phyloP scores from a whole-genome alignment of 352 stramenopile species.

The Pythium folliculosum region DNA sequence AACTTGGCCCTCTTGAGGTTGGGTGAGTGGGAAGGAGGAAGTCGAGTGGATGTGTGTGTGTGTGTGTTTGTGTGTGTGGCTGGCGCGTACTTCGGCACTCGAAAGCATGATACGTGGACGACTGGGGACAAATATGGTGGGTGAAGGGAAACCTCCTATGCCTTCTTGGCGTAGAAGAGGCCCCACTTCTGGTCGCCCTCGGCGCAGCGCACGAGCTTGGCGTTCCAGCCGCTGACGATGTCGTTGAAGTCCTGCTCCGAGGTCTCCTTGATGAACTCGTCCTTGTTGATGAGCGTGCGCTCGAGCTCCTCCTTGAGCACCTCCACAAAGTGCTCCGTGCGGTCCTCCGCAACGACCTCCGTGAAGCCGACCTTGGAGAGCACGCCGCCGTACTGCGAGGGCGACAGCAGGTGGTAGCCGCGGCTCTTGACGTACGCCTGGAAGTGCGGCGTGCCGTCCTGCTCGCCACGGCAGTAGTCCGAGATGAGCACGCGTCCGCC shows the following conservation, averaged over 20 bases:
- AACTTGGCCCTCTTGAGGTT: neutral
- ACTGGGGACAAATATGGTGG: slow-evolving; percentile 2
- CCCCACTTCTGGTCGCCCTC: slow-evolving; percentile 51
- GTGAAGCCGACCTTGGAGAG: slow-evolving; percentile 34
- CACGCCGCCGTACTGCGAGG: slow-evolving; percentile 34
- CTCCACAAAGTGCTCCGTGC: slow-evolving; percentile 41
- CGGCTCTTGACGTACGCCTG: slow-evolving; percentile 39
- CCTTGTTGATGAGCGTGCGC: slow-evolving; percentile 33
- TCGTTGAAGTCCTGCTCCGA: slow-evolving; percentile 41
- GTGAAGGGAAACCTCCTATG: neutral
- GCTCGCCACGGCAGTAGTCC: slow-evolving; percentile 48
- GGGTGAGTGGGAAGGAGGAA: neutral
- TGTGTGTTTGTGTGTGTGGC: slow-evolving; percentile 10
- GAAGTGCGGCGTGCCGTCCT: slow-evolving; percentile 30
- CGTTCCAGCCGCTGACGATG: slow-evolving; percentile 41
- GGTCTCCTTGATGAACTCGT: slow-evolving; percentile 43
- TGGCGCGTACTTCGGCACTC: slow-evolving; percentile 1
- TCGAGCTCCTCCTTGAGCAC: slow-evolving; percentile 41
- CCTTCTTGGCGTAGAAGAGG: slow-evolving; percentile 37
- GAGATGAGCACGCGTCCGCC: slow-evolving; percentile 64
- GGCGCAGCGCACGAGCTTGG: slow-evolving; percentile 41
- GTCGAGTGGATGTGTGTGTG: neutral
- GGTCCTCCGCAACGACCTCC: slow-evolving; percentile 36
- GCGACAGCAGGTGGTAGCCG: slow-evolving; percentile 38
- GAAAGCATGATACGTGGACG: slow-evolving; percentile 5